Evolutionary conservation across 2,329 filamentous ascomycete genomes (phyloP), one percentile per base, ranked within the genome.

Genomic region (Aureobasidium namibiae): DNA sequence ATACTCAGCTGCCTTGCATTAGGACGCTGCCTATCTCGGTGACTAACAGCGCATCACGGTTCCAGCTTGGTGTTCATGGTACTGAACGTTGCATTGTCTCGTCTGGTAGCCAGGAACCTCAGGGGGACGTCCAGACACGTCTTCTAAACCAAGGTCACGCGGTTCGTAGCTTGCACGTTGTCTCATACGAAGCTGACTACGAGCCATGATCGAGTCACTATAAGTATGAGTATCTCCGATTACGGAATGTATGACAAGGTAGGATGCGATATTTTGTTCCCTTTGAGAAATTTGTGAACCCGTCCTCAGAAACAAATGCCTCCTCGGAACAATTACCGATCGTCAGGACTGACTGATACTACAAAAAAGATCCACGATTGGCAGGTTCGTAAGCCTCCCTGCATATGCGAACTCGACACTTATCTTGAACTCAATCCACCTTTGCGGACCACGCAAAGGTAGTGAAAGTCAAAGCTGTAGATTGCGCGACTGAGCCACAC

Each of bases 301-400:
- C 23, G n/a, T 24, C 14, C 46, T 21, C 45, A 21, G 11, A 7
- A 24, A n/a, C n/a, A 39, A 48, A 48, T 48, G 16, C 18, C 34
- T 41, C 23, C 6, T 31, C 50, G 36, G 38, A 33, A 42, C 11
- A 26, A 45, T 26, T 24, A 16, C 14, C 26, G 52, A 56, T 56
- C 52, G 52, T 44, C 52, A 56, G 52, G 52, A 56, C n/a, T n/a
- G n/a, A 29, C 39, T 45, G 52, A 45, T 45, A n/a, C 39, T 45
- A 44, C 39, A 41, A 16, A 11, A n/a, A 44, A 44, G 39, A 31
- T 56, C 52, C 29, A 45, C 52, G 29, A 56, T 44, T 44, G 39
- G 52, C 52, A 56, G 49, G 52, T 54, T 52, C 48, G 48, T 16
- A 26, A 52, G 24, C 34, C 36, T 54, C 52, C 52, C 52, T 56